Evolutionary conservation across 106 monocot species (phyloP).

Genomic region (Platanthera zijinensis): DNA sequence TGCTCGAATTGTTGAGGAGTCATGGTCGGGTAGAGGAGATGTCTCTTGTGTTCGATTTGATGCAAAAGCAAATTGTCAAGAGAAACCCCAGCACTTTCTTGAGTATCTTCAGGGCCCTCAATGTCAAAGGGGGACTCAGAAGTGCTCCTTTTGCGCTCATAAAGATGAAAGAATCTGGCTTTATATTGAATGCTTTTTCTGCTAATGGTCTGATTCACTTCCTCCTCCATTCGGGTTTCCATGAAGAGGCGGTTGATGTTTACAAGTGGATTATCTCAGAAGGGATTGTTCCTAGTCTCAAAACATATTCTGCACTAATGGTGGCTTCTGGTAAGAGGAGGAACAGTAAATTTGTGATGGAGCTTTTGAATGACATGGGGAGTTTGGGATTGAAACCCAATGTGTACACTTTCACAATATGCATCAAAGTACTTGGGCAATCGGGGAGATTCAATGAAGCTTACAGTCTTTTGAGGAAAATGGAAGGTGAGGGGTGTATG

Average conservation of each 20-base stretch:
- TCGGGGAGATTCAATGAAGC: constrained; percentile 61
- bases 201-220: constrained; percentile 87
- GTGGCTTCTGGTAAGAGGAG: constrained; percentile 74
- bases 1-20: constrained; percentile 71
- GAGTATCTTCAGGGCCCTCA: constrained; percentile 55
- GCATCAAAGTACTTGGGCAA: constrained; percentile 73
- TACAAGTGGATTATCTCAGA: constrained; percentile 69
- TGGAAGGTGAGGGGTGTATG: constrained; percentile 63
- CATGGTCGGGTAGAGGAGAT: constrained; percentile 59
- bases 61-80: constrained; percentile 90
- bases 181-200: constrained; percentile 65
- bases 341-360: constrained; percentile 42
- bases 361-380: constrained; percentile 73
- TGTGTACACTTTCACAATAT: constrained; percentile 92
- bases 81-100: constrained; percentile 54
- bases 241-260: constrained; percentile 54
- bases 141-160: constrained; percentile 49
- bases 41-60: constrained; percentile 83
- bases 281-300: constrained; percentile 61
- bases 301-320: constrained; percentile 88
- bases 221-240: constrained; percentile 55
- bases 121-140: constrained; percentile 43
- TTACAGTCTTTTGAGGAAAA: constrained; percentile 45
- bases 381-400: constrained; percentile 63
- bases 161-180: constrained; percentile 60